Evolutionary conservation across 2,329 filamentous ascomycete genomes (phyloP).

Genomic region (Neofusicoccum ribis): DNA sequence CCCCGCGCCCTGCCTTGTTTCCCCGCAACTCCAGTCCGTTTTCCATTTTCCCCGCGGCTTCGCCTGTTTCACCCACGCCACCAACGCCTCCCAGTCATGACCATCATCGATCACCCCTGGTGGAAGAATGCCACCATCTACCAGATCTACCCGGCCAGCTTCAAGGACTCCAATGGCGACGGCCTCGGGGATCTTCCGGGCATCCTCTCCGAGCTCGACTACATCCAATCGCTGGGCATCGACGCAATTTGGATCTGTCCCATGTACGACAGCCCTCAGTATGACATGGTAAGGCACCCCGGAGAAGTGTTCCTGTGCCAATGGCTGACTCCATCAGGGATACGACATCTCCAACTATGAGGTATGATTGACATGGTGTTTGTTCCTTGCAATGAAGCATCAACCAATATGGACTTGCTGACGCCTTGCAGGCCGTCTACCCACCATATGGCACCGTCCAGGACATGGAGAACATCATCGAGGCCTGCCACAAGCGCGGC

Average conservation of each 20-base stretch:
- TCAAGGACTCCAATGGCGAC: slow-evolving; percentile 59
- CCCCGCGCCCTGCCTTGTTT: not conserved
- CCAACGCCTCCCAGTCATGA: not conserved
- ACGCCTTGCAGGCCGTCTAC: slow-evolving; percentile 30
- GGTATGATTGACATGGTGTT: not conserved
- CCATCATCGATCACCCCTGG: slow-evolving; percentile 40
- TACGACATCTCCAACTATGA: slow-evolving; percentile 43
- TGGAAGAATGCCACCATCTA: slow-evolving; percentile 54
- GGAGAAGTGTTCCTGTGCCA: no score
- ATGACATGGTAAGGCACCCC: slow-evolving; percentile 35
- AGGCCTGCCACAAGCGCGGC: slow-evolving; percentile 35
- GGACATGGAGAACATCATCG: slow-evolving; percentile 41
- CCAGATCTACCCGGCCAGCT: slow-evolving; percentile 63
- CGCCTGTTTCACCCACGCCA: not conserved
- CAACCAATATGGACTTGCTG: no score
- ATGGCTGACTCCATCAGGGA: slow-evolving; percentile 20
- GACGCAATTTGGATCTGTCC: slow-evolving; percentile 9
- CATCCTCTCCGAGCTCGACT: slow-evolving; percentile 58
- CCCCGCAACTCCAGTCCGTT: not conserved
- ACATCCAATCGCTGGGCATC: slow-evolving; percentile 50
- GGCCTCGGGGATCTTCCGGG: slow-evolving; percentile 60
- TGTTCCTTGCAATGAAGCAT: no score
- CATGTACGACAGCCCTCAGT: slow-evolving; percentile 48
- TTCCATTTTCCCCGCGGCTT: not conserved
- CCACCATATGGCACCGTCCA: slow-evolving; percentile 41